These are phyloP conservation scores for Xylariaceae sp. DNA, from an alignment of 2,329 filamentous ascomycete species.

Conservation along the genomic window DNA sequence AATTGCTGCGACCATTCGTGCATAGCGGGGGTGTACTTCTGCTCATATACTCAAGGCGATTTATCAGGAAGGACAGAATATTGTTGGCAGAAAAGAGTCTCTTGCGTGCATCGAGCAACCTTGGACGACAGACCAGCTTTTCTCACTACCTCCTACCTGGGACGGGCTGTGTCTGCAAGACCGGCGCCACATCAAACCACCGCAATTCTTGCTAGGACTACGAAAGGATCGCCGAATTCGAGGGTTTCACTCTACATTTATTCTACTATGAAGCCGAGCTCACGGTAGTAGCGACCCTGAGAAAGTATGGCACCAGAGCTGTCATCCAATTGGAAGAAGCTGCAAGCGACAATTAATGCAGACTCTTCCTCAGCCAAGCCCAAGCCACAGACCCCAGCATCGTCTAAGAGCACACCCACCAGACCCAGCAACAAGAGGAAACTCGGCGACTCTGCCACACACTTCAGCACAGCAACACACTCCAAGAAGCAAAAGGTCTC, in stretches of 20 bases:
- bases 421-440: conserved; percentile 14
- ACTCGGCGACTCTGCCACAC: background rate
- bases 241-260: background rate
- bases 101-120: too few relatives aligned
- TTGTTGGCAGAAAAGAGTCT: too few relatives aligned
- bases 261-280: background rate
- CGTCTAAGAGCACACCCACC: conserved; percentile 4
- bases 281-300: background rate
- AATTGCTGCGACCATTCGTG: too few relatives aligned
- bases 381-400: conserved; percentile 4
- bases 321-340: conserved; percentile 74
- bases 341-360: conserved; percentile 59
- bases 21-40: too few relatives aligned
- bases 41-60: too few relatives aligned
- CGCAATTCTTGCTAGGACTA: too few relatives aligned
- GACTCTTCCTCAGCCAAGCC: conserved; percentile 32
- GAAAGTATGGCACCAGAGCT: conserved; percentile 42
- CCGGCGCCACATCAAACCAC: too few relatives aligned
- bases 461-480: conserved; percentile 1
- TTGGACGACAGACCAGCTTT: too few relatives aligned
- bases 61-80: too few relatives aligned
- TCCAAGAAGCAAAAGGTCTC: conserved; percentile 4
- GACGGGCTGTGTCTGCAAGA: too few relatives aligned
- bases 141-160: too few relatives aligned
- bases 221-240: too few relatives aligned